A percentile compares a stretch with the other conserved stretches of the same genome.
These are phyloP conservation scores for Carallia pectinifolia DNA, from an alignment of 345 rosid genomes.

Conservation along the genomic window DNA sequence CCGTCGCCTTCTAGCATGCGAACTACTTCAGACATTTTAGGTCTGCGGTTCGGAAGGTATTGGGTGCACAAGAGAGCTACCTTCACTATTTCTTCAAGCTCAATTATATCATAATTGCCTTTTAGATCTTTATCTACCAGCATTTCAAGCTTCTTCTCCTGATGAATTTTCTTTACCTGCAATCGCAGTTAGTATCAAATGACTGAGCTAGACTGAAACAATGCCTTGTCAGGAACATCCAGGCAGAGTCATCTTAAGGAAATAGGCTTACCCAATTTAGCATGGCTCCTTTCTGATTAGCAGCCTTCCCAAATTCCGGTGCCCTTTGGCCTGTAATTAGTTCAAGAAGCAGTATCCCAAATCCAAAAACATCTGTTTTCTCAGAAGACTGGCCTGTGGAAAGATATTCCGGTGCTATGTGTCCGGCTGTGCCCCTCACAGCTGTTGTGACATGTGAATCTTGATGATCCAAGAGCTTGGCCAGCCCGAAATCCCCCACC, in stretches of 20 bases:
- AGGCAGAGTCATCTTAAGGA: no score
- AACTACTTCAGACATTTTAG: constrained; percentile 94
- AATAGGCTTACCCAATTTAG: constrained; percentile 72
- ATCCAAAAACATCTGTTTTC: constrained; percentile 95
- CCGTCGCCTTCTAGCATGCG: constrained; percentile 99
- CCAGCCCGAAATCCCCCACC: constrained; percentile 95
- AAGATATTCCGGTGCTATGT: constrained; percentile 96
- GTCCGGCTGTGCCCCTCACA: constrained; percentile 96
- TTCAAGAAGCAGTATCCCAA: constrained; percentile 92
- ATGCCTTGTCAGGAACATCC: not conserved
- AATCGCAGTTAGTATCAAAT: constrained; percentile 4
- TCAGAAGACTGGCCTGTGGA: constrained; percentile 98
- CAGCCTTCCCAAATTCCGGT: constrained; percentile 86
- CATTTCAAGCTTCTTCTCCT: constrained; percentile 80
- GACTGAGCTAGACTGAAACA: not conserved
- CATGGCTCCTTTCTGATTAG: constrained; percentile 96
- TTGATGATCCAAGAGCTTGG: constrained; percentile 92
- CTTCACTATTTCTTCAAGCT: constrained; percentile 90
- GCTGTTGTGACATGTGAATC: constrained; percentile 98
- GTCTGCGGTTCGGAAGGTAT: constrained; percentile 81
- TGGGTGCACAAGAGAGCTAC: constrained; percentile 91
- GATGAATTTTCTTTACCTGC: constrained; percentile 86
- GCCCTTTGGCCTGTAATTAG: constrained; percentile 95
- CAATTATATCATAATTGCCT: constrained; percentile 73
- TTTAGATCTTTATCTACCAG: constrained; percentile 88